Percentiles rank a stretch among this genome's conserved stretches.
Conservation (phyloP, 306 rosid species). For the Lablab purpureus region DNA sequence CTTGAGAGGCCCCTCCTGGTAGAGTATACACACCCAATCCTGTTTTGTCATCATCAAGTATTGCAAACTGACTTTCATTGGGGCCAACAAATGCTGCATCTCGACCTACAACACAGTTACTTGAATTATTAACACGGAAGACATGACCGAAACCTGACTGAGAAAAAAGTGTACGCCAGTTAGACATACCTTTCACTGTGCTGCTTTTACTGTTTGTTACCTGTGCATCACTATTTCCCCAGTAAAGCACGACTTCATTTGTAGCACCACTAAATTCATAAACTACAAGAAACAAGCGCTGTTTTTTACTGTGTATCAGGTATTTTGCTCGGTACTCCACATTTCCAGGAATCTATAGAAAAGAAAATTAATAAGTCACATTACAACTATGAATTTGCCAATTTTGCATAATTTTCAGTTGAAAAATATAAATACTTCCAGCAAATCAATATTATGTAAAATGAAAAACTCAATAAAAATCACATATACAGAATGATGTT, state of each 20-base stretch:
- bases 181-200: conserved; percentile 75
- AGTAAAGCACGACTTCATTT: conserved; percentile 84
- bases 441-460: conserved; percentile 33
- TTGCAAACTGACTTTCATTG: conserved; percentile 87
- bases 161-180: conserved; percentile 35
- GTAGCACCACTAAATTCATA: conserved; percentile 85
- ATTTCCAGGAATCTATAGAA: conserved; percentile 80
- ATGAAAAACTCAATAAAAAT: conserved; percentile 26
- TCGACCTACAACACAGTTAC: conserved; percentile 64
- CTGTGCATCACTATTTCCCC: conserved; percentile 73
- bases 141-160: conserved; percentile 30
- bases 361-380: conserved; percentile 40
- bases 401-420: conserved; percentile 11
- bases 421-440: conserved; percentile 18
- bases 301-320: conserved; percentile 79
- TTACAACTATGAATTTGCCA: conserved; percentile 30
- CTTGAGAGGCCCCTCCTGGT: conserved; percentile 76
- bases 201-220: conserved; percentile 71
- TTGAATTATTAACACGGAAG: conserved; percentile 31
- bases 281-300: conserved; percentile 77
- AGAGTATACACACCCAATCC: conserved; percentile 80
- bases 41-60: conserved; percentile 91
- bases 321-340: conserved; percentile 85
- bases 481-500: conserved; percentile 38
- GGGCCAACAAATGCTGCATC: conserved; percentile 96